Conservation (phyloP, 768 basidiomycete species). For the Phaeotremella skinneri region DNA sequence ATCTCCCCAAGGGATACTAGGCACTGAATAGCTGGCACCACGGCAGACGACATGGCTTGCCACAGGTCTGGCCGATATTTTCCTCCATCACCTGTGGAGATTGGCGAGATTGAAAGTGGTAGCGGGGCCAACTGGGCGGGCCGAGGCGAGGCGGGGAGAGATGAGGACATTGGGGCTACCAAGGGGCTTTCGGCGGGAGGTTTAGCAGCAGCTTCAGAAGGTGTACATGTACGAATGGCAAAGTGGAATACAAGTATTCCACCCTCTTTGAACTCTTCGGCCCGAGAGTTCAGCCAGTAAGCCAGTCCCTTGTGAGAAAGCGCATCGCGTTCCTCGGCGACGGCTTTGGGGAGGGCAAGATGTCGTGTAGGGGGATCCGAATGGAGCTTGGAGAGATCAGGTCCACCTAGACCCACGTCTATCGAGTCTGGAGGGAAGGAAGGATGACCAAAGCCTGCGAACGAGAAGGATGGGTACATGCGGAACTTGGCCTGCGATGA, state of each 20-base stretch:
- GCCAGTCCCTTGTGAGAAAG: conserved; percentile 24
- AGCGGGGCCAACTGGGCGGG: conserved; percentile 1
- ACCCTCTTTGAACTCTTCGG: conserved; percentile 25
- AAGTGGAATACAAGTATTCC: conserved; percentile 22
- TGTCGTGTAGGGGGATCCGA: conserved; percentile 5
- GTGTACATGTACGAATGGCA: conserved; percentile 14
- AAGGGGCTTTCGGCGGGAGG: conserved; percentile 8
- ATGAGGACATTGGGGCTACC: conserved; percentile 7
- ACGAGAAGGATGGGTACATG: conserved; percentile 24
- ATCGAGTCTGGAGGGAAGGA: conserved; percentile 19
- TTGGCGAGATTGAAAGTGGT: conserved; percentile 13
- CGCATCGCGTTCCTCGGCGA: conserved; percentile 19
- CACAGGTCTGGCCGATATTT: conserved; percentile 22
- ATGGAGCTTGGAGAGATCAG: conserved; percentile 22
- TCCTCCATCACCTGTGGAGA: conserved; percentile 8
- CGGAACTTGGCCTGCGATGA: conserved; percentile 6
- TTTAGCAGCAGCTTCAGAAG: not conserved
- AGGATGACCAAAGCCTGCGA: conserved; percentile 20
- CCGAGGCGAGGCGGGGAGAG: conserved; percentile 14
- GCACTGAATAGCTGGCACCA: conserved; percentile 26
- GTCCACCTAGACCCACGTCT: conserved; percentile 23
- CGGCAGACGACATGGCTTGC: conserved; percentile 28
- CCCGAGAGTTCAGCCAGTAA: conserved; percentile 21
- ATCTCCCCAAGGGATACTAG: conserved; percentile 30
- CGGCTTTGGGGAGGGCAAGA: conserved; percentile 4